Evolutionary conservation across 805 yeast genomes (phyloP), one percentile per base, ranked within the genome.

Genomic region (Candida quercuum): DNA sequence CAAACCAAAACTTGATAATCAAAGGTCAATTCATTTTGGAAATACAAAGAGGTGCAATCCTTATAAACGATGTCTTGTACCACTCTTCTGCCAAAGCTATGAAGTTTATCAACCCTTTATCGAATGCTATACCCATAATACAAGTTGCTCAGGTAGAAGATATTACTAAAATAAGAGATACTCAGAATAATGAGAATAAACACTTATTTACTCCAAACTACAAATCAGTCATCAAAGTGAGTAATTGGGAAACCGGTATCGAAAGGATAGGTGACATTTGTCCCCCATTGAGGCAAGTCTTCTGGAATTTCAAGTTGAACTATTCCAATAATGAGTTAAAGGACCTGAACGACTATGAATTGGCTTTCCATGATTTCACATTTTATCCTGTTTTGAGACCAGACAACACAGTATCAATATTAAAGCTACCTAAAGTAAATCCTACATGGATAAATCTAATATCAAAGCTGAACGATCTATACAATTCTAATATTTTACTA

Each of bases 21-120:
- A 58, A 61, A 38, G 83, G 84, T 1, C 76, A 69, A 41, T 75
- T 64, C 44, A 47, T 32, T 4, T 35, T 77, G 18, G 50, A 51
- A 4, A 57, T 77, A 0, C 68, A 66, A 41, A 52, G 71, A 36
- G 84, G 84, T 14, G 68, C 72, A 0, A 50, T 73, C 1, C 43
- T 56, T 4, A 41, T 76, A 1, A 76, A 78, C 43, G 63, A 69
- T 46, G 38, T 58, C 15, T 29, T 52, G 1, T 57, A 57, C 47
- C 68, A 49, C 48, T 63, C 57, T 15, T 43, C 43, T 22, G 43
- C 41, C 6, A 46, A 39, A 15, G 48, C 37, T 28, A 59, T 55
- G 51, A 64, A 38, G 46, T 72, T 57, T 33, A 22, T 64, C 42
- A 41, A 72, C 42, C 53, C 67, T 56, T 13, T 45, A 46, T 37